Evolutionary conservation across 495 filamentous ascomycete genomes (phyloP).

Genomic region (Podospora tetraspora): DNA sequence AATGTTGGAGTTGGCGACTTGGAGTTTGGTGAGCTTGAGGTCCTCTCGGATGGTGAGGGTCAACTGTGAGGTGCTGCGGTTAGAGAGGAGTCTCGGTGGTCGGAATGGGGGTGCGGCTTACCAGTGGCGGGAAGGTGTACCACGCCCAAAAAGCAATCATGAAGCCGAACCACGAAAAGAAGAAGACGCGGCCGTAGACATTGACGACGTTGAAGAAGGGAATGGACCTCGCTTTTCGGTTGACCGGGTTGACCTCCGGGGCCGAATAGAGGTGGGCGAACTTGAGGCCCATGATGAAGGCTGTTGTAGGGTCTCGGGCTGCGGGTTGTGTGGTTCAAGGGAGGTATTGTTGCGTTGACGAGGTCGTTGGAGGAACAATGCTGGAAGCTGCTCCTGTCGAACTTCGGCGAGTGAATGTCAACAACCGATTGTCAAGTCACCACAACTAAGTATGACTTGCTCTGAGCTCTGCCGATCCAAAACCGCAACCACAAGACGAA

Average conservation of each 20-base stretch:
- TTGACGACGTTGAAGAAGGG: slow-evolving; percentile 77
- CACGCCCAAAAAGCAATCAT: slow-evolving; percentile 95
- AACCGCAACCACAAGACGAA: neutral
- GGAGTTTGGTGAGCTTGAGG: slow-evolving; percentile 59
- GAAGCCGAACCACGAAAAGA: slow-evolving; percentile 93
- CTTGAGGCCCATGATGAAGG: slow-evolving; percentile 39
- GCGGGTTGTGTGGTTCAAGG: neutral
- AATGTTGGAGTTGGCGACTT: slow-evolving; percentile 90
- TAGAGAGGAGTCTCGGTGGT: neutral
- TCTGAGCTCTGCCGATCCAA: neutral
- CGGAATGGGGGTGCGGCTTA: slow-evolving; percentile 35
- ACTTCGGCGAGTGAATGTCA: neutral
- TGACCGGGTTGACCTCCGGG: slow-evolving; percentile 68
- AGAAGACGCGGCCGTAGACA: slow-evolving; percentile 82
- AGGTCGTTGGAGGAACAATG: neutral
- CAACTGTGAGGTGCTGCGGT: slow-evolving; percentile 43
- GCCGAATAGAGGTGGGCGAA: slow-evolving; percentile 50
- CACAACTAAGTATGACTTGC: neutral
- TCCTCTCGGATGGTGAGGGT: slow-evolving; percentile 73
- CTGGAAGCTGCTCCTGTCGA: neutral
- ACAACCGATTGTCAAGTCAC: neutral
- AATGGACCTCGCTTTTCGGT: slow-evolving; percentile 72
- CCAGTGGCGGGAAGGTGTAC: slow-evolving; percentile 79
- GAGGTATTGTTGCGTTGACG: neutral
- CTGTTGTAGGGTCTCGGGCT: neutral